phyloP scores from a whole-genome alignment of 176 grass and related monocot species.

The Carex scoparia region DNA sequence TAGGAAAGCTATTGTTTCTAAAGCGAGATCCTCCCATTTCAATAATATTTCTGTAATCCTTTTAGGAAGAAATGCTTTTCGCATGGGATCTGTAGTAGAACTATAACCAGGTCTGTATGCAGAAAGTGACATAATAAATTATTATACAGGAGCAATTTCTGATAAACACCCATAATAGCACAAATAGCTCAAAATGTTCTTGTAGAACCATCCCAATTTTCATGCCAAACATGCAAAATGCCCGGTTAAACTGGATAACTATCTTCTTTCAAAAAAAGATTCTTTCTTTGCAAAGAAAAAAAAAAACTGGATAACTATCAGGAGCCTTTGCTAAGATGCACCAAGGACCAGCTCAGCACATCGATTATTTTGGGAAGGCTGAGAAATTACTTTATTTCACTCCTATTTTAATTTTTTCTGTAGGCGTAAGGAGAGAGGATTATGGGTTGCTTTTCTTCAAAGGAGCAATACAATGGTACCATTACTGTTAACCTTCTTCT shows the following conservation, averaged over 20 bases:
- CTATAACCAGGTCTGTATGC: neutral
- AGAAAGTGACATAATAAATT: neutral
- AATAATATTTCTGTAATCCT: neutral
- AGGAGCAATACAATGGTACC: conserved; percentile 23
- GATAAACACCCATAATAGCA: neutral
- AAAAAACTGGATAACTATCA: neutral
- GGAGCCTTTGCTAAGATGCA: neutral
- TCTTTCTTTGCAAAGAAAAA: no score
- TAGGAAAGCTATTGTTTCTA: neutral
- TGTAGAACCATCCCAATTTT: neutral
- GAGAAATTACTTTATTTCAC: neutral
- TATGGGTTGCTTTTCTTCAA: conserved; percentile 28
- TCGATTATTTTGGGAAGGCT: neutral
- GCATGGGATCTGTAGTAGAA: neutral
- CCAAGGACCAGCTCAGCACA: neutral
- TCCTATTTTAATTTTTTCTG: neutral
- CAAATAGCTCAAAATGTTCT: neutral
- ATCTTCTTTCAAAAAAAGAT: no score
- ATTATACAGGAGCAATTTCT: neutral
- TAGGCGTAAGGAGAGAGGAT: conserved; percentile 25
- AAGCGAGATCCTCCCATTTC: neutral
- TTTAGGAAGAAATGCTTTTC: neutral
- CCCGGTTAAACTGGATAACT: neutral
- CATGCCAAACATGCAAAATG: neutral
- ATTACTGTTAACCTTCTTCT: neutral